These are phyloP conservation scores for Strobilomyces dryophilus DNA, from an alignment of 768 basidiomycete species.

Conservation along the genomic window DNA sequence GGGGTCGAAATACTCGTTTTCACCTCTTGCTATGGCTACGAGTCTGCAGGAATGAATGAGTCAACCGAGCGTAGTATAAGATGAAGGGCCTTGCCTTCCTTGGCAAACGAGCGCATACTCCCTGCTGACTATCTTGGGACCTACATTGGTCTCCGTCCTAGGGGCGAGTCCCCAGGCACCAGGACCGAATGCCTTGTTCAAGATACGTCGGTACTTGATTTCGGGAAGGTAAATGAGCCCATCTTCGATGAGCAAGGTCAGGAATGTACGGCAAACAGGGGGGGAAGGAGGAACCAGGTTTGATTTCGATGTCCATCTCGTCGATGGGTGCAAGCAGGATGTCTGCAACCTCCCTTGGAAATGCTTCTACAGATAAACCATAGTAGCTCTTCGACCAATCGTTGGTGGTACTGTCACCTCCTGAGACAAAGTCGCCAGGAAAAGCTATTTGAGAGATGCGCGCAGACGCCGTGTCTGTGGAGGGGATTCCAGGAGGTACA, in stretches of 20 bases:
- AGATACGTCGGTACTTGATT: conserved; percentile 89
- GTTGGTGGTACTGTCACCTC: conserved; percentile 30
- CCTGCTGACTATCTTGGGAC: conserved; percentile 81
- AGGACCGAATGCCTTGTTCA: conserved; percentile 93
- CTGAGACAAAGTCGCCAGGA: conserved; percentile 26
- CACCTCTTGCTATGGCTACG: conserved; percentile 87
- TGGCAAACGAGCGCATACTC: conserved; percentile 95
- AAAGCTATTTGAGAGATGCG: conserved; percentile 20
- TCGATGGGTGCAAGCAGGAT: conserved; percentile 72
- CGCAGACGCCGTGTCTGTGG: conserved; percentile 8
- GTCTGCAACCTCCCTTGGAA: conserved; percentile 69
- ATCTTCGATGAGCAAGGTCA: conserved; percentile 43
- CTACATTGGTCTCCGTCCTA: conserved; percentile 85
- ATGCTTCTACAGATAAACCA: conserved; percentile 75
- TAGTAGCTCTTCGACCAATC: conserved; percentile 91
- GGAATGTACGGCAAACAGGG: no score
- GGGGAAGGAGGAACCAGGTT: conserved; percentile 62
- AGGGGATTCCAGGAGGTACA: conserved; percentile 14
- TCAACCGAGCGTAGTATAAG: neutral
- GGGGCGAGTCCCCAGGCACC: conserved; percentile 98
- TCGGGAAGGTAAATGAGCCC: conserved; percentile 94
- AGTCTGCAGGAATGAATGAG: conserved; percentile 44
- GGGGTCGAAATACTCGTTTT: conserved; percentile 95
- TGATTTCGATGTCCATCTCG: conserved; percentile 82
- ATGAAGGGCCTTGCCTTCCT: conserved; percentile 57